Conservation (phyloP, 805 yeast species). For the Lachancea cidri region DNA sequence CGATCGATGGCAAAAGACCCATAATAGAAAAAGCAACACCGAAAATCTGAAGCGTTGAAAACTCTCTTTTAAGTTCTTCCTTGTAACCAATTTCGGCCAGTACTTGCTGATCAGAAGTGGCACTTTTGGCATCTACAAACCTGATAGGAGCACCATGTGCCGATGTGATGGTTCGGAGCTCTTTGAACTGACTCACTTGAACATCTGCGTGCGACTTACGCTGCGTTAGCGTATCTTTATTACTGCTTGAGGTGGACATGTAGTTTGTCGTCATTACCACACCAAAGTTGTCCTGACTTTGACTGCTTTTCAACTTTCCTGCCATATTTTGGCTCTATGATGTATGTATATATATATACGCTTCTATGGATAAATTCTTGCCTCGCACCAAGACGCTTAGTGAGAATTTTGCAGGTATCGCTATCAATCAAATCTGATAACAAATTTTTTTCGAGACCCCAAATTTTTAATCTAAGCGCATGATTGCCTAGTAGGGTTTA, state of each 20-base stretch:
- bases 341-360: neutral
- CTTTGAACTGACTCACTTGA: conserved; percentile 7
- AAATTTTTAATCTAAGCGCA: neutral
- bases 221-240: conserved; percentile 2
- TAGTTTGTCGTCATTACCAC: neutral
- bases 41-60: conserved; percentile 55
- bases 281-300: no score
- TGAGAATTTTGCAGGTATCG: neutral
- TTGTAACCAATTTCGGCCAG: conserved; percentile 51
- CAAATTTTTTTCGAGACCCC: neutral
- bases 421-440: neutral
- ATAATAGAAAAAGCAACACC: conserved; percentile 65
- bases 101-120: conserved; percentile 17
- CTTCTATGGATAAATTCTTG: no score
- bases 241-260: conserved; percentile 8
- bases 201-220: conserved; percentile 7
- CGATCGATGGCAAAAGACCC: conserved; percentile 60
- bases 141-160: conserved; percentile 18
- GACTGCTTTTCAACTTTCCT: no score
- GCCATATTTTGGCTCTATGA: no score
- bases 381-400: neutral
- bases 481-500: neutral
- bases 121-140: conserved; percentile 14
- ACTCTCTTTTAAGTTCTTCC: conserved; percentile 57
- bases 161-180: conserved; percentile 13